Evolutionary conservation across 148 eudicot genomes (phyloP), one percentile per base, ranked within the genome.

Genomic region (Vaccinium darrowii): DNA sequence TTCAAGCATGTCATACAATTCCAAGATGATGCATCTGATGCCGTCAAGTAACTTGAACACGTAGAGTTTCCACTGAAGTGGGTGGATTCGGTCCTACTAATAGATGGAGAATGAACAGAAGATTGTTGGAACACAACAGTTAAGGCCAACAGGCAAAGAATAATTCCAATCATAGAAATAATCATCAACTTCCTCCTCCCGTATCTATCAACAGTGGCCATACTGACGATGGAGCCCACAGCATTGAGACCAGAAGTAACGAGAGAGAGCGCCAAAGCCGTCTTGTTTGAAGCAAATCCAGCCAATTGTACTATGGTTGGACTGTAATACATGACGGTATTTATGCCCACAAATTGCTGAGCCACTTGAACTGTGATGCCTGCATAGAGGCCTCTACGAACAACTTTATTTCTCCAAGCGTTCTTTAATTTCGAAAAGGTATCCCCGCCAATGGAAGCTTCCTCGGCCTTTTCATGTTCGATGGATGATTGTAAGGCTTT

Each of bases 291-390:
- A 73, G 98, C 98, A 47, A 88, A 90, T 57, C 98, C 98, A 0
- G 98, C 95, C 10, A 95, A 87, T 82, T 95, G 98, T 43, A 95
- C 94, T 2, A 95, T 95, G 23, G 95, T 94, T 47, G 98, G 98
- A 72, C 96, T 94, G 84, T 93, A 94, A 79, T 94, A 94, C 97
- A 95, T 92, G 86, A 95, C 92, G 0, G 95, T 93, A 87, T 95
- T 95, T 82, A 95, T 95, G 13, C 98, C 95, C 67, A 93, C 95
- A 82, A 94, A 93, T 83, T 95, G 95, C 62, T 93, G 98, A n/a
- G 95, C 89, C 51, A 94, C 95, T 83, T 93, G 91, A 43, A 92
- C 95, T 0, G 98, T 92, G 33, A 95, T 88, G 1, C 98, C 98
- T 0, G 98, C 96, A 43, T 90, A 89, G 30, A 95, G 89, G 25